Conservation (phyloP, 441 rosid species). For the Hypseocharis bilobata region DNA sequence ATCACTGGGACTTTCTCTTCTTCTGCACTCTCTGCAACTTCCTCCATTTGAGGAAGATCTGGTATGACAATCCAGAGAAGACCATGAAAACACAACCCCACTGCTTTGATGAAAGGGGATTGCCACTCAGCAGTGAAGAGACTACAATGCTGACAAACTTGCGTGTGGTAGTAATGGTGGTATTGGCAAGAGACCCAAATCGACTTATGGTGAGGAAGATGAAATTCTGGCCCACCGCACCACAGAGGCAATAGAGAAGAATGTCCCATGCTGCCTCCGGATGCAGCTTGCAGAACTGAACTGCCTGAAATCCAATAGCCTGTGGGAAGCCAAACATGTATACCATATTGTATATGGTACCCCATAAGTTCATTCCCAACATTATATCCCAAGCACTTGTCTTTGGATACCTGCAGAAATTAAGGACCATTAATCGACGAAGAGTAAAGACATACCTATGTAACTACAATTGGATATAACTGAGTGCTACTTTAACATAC, state of each 20-base stretch:
- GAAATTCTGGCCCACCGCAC: conserved; percentile 93
- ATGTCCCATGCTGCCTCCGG: conserved; percentile 93
- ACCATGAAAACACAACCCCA: conserved; percentile 93
- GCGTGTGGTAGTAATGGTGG: conserved; percentile 86
- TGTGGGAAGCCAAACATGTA: conserved; percentile 83
- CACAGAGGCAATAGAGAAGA: conserved; percentile 69
- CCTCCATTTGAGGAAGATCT: conserved; percentile 82
- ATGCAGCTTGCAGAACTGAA: conserved; percentile 65
- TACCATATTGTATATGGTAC: conserved; percentile 70
- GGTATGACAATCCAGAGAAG: conserved; percentile 82
- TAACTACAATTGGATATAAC: too few relatives aligned
- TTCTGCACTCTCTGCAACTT: conserved; percentile 59
- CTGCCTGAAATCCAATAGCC: conserved; percentile 61
- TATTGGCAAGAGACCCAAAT: conserved; percentile 84
- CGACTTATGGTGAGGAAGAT: conserved; percentile 82
- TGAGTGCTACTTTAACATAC: neutral
- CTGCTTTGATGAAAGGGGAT: conserved; percentile 72
- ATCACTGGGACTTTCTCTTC: conserved; percentile 53
- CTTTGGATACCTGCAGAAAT: conserved; percentile 54
- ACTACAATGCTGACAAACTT: conserved; percentile 86
- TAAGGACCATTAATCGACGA: neutral
- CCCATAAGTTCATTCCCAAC: conserved; percentile 96
- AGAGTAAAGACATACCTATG: neutral
- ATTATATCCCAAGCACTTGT: conserved; percentile 89
- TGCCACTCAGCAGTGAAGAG: conserved; percentile 76